phyloP scores from a whole-genome alignment of 2,329 filamentous ascomycete species.

The Periconia digitata region DNA sequence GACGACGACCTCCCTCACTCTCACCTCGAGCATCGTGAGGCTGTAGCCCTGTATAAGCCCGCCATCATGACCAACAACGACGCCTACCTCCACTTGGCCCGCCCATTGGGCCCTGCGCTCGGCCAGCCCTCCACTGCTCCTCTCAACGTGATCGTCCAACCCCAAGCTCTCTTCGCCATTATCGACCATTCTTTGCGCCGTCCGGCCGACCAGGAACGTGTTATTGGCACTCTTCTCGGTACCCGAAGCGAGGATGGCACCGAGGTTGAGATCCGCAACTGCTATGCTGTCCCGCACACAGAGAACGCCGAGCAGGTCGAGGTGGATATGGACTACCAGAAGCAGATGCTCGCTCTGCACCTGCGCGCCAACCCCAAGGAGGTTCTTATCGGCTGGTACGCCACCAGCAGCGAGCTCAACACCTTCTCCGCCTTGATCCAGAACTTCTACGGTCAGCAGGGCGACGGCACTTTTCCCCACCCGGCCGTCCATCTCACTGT shows the following conservation, averaged over 20 bases:
- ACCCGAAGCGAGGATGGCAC: conserved; percentile 93
- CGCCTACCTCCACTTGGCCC: conserved; percentile 90
- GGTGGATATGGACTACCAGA: conserved; percentile 99
- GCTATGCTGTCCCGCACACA: conserved; percentile 97
- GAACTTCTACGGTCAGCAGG: conserved; percentile 97
- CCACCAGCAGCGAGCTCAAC: conserved; percentile 94
- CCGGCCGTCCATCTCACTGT: conserved; percentile 98
- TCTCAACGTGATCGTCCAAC: conserved; percentile 91
- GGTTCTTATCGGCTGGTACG: conserved; percentile 96
- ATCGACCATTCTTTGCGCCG: conserved; percentile 91
- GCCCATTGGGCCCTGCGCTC: conserved; percentile 84
- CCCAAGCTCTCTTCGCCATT: conserved; percentile 73
- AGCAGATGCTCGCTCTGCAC: conserved; percentile 96
- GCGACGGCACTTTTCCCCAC: conserved; percentile 95
- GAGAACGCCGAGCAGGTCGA: conserved; percentile 99
- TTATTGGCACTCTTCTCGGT: conserved; percentile 94
- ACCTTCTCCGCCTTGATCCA: conserved; percentile 98
- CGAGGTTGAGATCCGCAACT: conserved; percentile 92
- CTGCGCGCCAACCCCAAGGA: conserved; percentile 93
- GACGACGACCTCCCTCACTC: conserved; percentile 12
- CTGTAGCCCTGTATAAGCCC: background rate
- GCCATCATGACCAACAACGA: conserved; percentile 79
- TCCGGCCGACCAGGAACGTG: conserved; percentile 88
- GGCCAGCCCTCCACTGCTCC: conserved; percentile 85
- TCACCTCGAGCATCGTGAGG: background rate